Evolutionary conservation across 257 asterid species (phyloP).

Genomic region (Solanum sitiens): DNA sequence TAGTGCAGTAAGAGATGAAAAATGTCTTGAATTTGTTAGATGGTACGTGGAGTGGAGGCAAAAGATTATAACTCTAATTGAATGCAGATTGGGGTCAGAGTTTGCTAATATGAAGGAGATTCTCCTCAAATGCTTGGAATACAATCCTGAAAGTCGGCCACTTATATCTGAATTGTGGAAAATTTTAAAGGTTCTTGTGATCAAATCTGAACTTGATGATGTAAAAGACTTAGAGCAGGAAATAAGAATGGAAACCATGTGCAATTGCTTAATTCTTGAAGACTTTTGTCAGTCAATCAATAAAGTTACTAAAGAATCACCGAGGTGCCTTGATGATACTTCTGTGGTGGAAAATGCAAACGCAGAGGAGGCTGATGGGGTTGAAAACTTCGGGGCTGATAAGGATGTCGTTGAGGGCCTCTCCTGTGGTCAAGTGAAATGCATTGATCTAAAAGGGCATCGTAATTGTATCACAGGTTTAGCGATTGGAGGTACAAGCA

Average conservation of each 20-base stretch:
- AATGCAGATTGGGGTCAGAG: slow-evolving; percentile 28
- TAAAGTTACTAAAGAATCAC: slow-evolving; percentile 14
- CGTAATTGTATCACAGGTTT: slow-evolving; percentile 62
- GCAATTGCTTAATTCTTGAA: slow-evolving; percentile 35
- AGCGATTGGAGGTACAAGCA: slow-evolving; percentile 58
- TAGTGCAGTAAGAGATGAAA: slow-evolving; percentile 18
- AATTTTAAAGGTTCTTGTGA: slow-evolving; percentile 37
- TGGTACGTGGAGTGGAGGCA: slow-evolving; percentile 42
- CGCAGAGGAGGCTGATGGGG: slow-evolving; percentile 8
- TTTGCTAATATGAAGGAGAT: slow-evolving; percentile 24
- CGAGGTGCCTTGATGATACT: slow-evolving; percentile 1
- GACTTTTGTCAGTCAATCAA: slow-evolving; percentile 21
- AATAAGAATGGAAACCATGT: slow-evolving; percentile 8
- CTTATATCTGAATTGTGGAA: slow-evolving; percentile 52
- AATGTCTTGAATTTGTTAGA: slow-evolving; percentile 19
- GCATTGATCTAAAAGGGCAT: slow-evolving; percentile 68
- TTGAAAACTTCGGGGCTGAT: slow-evolving; percentile 15
- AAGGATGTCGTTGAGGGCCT: slow-evolving; percentile 44
- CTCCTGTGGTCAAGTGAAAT: slow-evolving; percentile 33
- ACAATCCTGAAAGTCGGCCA: slow-evolving; percentile 50
- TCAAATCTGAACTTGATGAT: slow-evolving; percentile 28
- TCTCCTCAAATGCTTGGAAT: slow-evolving; percentile 47
- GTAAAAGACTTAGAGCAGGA: slow-evolving; percentile 12
- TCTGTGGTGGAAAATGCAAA: slow-evolving; percentile 14
- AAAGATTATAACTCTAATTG: slow-evolving; percentile 29